Evolutionary conservation across 192 early-diverging fungal genomes (phyloP).

Genomic region (Coemansia sp.): DNA sequence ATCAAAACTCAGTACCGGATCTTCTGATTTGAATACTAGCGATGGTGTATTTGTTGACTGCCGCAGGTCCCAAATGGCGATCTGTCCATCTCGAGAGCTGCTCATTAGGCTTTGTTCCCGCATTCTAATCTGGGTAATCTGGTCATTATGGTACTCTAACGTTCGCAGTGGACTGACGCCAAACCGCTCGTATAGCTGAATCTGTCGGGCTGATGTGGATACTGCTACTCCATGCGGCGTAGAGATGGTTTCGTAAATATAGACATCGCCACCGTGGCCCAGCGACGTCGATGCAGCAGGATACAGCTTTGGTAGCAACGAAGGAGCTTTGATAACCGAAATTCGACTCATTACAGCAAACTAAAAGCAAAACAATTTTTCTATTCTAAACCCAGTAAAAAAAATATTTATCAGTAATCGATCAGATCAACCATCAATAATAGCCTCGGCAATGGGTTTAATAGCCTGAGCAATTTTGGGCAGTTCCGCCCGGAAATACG

Average conservation of each 20-base stretch:
- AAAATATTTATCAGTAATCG: too few species aligned
- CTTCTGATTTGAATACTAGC: conserved; percentile 22
- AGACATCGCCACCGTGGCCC: conserved; percentile 17
- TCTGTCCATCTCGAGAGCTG: conserved; percentile 61
- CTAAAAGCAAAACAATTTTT: too few species aligned
- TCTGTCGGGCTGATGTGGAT: conserved; percentile 60
- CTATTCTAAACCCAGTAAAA: too few species aligned
- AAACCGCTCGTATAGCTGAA: conserved; percentile 63
- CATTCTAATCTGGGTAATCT: conserved; percentile 62
- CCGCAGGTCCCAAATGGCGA: conserved; percentile 71
- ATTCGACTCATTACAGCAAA: conserved; percentile 26
- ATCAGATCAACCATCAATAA: too few species aligned
- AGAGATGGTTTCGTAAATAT: conserved; percentile 38
- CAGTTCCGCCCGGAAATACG: conserved; percentile 6
- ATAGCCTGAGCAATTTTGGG: neutral
- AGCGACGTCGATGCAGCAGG: conserved; percentile 10
- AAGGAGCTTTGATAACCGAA: conserved; percentile 30
- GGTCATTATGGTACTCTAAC: conserved; percentile 58
- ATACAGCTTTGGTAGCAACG: conserved; percentile 32
- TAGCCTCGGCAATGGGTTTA: neutral
- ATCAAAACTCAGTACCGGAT: conserved; percentile 60
- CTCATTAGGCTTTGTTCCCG: conserved; percentile 56
- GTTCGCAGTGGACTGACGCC: conserved; percentile 50
- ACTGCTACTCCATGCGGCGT: conserved; percentile 33
- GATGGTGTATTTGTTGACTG: conserved; percentile 23